Conservation (phyloP, 1,284 basidiomycete species). For the Bondarzewia mesenterica region DNA sequence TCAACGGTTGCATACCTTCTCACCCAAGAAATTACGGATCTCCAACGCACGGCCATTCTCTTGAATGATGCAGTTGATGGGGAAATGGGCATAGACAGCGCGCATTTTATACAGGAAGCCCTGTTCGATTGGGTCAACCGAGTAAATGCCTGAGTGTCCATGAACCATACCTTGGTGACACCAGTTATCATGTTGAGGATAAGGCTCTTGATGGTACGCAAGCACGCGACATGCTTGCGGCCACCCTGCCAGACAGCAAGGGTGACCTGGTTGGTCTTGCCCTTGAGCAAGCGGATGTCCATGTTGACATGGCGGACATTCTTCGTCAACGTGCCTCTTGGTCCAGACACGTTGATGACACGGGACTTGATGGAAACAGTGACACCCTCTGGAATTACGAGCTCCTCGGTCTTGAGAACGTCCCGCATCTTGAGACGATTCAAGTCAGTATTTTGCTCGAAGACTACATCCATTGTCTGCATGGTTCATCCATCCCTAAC, state of each 20-base stretch:
- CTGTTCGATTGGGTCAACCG: constrained; percentile 26
- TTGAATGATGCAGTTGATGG: constrained; percentile 98
- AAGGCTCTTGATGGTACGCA: constrained; percentile 91
- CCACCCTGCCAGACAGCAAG: constrained; percentile 98
- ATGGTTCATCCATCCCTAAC: constrained; percentile 22
- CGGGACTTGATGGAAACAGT: constrained; percentile 84
- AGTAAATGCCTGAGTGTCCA: not conserved
- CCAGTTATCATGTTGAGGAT: constrained; percentile 98
- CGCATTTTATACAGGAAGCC: constrained; percentile 99
- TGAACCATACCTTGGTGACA: constrained; percentile 74
- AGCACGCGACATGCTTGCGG: constrained; percentile 97
- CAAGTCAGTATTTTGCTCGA: constrained; percentile 15
- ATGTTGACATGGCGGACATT: constrained; percentile 93
- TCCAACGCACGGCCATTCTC: constrained; percentile 75
- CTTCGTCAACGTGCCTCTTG: constrained; percentile 86
- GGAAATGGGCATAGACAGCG: constrained; percentile 99
- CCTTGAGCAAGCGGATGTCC: constrained; percentile 83
- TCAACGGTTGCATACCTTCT: constrained; percentile 57
- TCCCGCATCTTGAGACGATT: constrained; percentile 66
- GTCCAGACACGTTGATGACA: constrained; percentile 83
- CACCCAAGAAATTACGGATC: constrained; percentile 98
- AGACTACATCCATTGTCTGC: constrained; percentile 18
- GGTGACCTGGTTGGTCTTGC: constrained; percentile 72
- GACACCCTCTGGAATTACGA: constrained; percentile 83
- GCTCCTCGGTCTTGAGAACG: constrained; percentile 90